Conservation (phyloP, 352 stramenopile species). For the Lagenidium giganteum region DNA sequence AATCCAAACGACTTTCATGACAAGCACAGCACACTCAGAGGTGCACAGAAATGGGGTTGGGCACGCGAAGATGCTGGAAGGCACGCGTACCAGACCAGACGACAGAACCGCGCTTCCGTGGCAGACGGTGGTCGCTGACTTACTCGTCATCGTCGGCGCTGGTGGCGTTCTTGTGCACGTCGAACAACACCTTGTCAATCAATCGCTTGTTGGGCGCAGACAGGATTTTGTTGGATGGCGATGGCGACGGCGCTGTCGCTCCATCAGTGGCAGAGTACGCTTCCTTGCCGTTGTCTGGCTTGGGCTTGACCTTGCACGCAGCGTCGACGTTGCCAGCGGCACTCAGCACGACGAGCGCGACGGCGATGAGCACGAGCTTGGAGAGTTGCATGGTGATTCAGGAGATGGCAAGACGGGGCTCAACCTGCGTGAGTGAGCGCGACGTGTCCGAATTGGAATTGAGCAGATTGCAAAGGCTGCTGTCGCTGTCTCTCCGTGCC, state of each 20-base stretch:
- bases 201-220: constrained; percentile 18
- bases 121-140: neutral
- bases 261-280: too few species aligned
- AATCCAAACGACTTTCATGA: too few species aligned
- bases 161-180: constrained; percentile 12
- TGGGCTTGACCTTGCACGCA: constrained; percentile 25
- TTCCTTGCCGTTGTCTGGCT: constrained; percentile 11
- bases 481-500: too few species aligned
- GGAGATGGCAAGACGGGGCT: neutral
- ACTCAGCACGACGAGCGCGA: constrained; percentile 17
- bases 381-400: neutral
- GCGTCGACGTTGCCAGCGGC: constrained; percentile 14
- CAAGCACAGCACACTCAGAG: too few species aligned
- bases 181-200: constrained; percentile 28
- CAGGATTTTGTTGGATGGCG: constrained; percentile 26
- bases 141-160: constrained; percentile 6
- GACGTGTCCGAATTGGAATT: too few species aligned
- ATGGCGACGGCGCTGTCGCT: neutral
- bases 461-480: too few species aligned
- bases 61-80: too few species aligned
- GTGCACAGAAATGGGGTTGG: too few species aligned
- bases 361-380: constrained; percentile 14
- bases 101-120: neutral
- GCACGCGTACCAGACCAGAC: too few species aligned
- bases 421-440: neutral